Conservation (phyloP, 129 eudicot species). For the Helianthus annuus region HanXRQr2.0-SUNRISE NC_035438.2:116718181-116718680, state of each 20-base stretch:
- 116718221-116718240: conserved; percentile 45
- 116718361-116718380: conserved; percentile 33
- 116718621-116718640: no score
- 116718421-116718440: conserved; percentile 13
- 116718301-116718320: conserved; percentile 40
- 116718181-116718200: conserved; percentile 8
- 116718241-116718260: conserved; percentile 36
- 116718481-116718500: conserved; percentile 35
- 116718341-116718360: conserved; percentile 19
- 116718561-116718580: conserved; percentile 22
- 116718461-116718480: conserved; percentile 31
- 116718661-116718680: no score
- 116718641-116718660: no score
- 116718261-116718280: conserved; percentile 17
- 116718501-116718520: conserved; percentile 36
- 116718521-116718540: neutral
- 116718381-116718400: conserved; percentile 46
- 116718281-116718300: conserved; percentile 34
- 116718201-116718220: neutral
- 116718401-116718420: conserved; percentile 26
- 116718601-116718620: no score
- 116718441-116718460: conserved; percentile 7
- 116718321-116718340: neutral
- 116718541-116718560: conserved; percentile 14
- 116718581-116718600: conserved; percentile 9